Evolutionary conservation across 257 asterid genomes (phyloP).

Genomic region (Voacanga thouarsii): DNA sequence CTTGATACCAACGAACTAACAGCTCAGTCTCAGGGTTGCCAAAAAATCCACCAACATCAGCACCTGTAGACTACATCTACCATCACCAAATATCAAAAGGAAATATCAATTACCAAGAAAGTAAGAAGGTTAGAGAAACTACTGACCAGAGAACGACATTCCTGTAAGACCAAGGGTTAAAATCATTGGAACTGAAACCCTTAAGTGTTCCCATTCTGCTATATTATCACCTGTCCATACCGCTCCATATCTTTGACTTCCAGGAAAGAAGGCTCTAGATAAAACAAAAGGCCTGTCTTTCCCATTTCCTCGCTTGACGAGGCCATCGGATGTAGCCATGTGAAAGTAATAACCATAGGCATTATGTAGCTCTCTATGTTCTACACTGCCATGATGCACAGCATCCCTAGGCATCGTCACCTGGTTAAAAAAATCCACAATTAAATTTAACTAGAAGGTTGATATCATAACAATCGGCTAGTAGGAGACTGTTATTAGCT

Average conservation of each 20-base stretch:
- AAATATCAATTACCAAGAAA: neutral
- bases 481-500: neutral
- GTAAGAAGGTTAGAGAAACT: slow-evolving; percentile 12
- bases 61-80: slow-evolving; percentile 50
- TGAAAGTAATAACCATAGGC: slow-evolving; percentile 95
- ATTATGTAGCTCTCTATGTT: slow-evolving; percentile 93
- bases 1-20: slow-evolving; percentile 97
- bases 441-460: neutral
- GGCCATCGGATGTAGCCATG: slow-evolving; percentile 96
- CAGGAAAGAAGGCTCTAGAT: slow-evolving; percentile 93
- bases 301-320: slow-evolving; percentile 72
- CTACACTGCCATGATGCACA: slow-evolving; percentile 78
- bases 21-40: slow-evolving; percentile 92
- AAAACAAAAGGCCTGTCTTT: slow-evolving; percentile 92
- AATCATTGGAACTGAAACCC: slow-evolving; percentile 93
- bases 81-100: slow-evolving; percentile 15
- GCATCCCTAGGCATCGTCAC: slow-evolving; percentile 95
- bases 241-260: slow-evolving; percentile 94
- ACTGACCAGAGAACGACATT: slow-evolving; percentile 80
- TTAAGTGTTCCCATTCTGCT: slow-evolving; percentile 94
- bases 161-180: slow-evolving; percentile 91
- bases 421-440: slow-evolving; percentile 31
- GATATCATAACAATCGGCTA: neutral
- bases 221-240: slow-evolving; percentile 97
- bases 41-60: slow-evolving; percentile 98